phyloP scores from a whole-genome alignment of 176 grass and related monocot genomes.

The Metroxylon sagu region DNA sequence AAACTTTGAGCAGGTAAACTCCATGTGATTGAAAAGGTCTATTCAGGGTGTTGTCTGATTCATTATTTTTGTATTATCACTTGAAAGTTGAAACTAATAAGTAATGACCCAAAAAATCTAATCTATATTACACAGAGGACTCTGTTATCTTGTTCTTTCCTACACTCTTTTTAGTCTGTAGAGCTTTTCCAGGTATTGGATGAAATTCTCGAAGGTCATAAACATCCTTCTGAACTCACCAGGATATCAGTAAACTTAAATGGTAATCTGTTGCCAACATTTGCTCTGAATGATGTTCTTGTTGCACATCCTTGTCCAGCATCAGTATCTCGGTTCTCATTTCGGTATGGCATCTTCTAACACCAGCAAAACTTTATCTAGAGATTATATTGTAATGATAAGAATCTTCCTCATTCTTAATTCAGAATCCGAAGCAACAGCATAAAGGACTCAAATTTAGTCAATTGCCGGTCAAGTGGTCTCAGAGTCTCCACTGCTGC shows the following conservation, averaged over 20 bases:
- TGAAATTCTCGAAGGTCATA: slow-evolving; percentile 56
- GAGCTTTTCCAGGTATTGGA: slow-evolving; percentile 55
- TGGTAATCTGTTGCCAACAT: slow-evolving; percentile 38
- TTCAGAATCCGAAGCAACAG: slow-evolving; percentile 47
- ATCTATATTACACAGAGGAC: too few relatives aligned
- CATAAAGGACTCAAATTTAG: slow-evolving; percentile 36
- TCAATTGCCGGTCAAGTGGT: slow-evolving; percentile 82
- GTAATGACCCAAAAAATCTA: too few relatives aligned
- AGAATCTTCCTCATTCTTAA: slow-evolving; percentile 2
- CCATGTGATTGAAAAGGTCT: too few relatives aligned
- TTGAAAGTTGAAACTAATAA: too few relatives aligned
- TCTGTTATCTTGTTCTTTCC: background rate
- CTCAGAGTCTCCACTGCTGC: slow-evolving; percentile 71
- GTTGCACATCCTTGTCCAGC: slow-evolving; percentile 86
- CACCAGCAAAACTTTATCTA: background rate
- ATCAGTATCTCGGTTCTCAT: slow-evolving; percentile 91
- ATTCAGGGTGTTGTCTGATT: background rate
- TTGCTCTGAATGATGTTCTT: slow-evolving; percentile 87
- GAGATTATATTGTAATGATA: background rate
- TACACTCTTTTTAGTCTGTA: slow-evolving; percentile 6
- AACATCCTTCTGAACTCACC: slow-evolving; percentile 44
- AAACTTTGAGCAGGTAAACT: slow-evolving; percentile 72
- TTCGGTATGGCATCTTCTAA: slow-evolving; percentile 40
- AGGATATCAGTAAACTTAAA: slow-evolving; percentile 73
- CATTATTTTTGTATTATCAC: background rate